Percentiles rank a stretch among this genome's conserved stretches.
Conservation (phyloP, 2,329 filamentous ascomycete species). For the Fusarium sp. region DNA sequence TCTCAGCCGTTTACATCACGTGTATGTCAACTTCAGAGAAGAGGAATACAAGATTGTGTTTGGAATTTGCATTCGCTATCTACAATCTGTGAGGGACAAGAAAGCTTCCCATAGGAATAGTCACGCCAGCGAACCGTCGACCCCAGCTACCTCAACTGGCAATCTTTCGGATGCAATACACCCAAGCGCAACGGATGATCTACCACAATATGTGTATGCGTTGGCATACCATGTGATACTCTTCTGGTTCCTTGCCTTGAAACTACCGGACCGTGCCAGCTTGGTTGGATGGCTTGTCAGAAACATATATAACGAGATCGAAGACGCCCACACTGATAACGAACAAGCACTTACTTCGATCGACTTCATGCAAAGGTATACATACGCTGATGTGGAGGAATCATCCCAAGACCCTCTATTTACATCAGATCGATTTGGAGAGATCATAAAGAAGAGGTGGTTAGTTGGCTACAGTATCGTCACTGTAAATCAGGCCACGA, state of each 20-base stretch:
- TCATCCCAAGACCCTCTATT: constrained; percentile 76
- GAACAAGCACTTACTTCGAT: constrained; percentile 95
- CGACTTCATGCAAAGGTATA: constrained; percentile 92
- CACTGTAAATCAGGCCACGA: constrained; percentile 77
- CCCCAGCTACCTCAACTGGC: constrained; percentile 40
- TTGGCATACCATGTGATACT: constrained; percentile 95
- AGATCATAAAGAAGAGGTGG: constrained; percentile 76
- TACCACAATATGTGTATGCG: constrained; percentile 94
- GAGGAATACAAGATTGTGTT: constrained; percentile 96
- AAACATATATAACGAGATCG: constrained; percentile 82
- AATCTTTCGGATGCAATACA: constrained; percentile 39
- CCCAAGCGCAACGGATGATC: constrained; percentile 69
- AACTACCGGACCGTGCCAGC: constrained; percentile 83
- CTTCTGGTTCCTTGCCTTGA: constrained; percentile 95
- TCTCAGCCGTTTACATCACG: constrained; percentile 83
- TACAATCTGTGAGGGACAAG: constrained; percentile 86
- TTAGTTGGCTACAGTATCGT: constrained; percentile 80
- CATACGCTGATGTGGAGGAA: constrained; percentile 87
- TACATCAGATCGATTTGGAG: constrained; percentile 72
- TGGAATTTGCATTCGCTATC: constrained; percentile 92
- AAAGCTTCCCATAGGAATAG: constrained; percentile 62
- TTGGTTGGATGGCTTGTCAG: constrained; percentile 93
- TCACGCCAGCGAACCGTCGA: constrained; percentile 58
- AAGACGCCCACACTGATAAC: constrained; percentile 80
- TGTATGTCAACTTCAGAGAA: constrained; percentile 89